Evolutionary conservation across 140 eudicot species (phyloP), one percentile per base, ranked within the genome.

Genomic region (Bidens hawaiensis): DNA sequence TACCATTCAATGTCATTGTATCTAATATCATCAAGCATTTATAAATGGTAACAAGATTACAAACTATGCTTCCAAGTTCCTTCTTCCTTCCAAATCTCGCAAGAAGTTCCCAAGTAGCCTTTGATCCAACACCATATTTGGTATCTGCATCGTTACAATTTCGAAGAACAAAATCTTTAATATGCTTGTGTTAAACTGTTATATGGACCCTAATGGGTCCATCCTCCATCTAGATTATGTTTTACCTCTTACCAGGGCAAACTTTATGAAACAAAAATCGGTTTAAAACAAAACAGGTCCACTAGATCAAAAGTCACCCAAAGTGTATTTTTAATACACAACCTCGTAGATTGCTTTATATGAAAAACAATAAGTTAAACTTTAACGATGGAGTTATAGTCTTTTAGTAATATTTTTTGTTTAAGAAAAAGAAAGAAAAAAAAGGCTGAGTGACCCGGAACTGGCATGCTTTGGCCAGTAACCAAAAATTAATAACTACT

Each of bases 61-160:
- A 41, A 51, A 47, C 72, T 73, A 69, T 27, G 73, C 56, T 48
- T 80, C 87, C 75, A 68, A 41, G 72, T 69, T 68, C 62, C 23
- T 66, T 40, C 23, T 76, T 70, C 62, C 68, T 63, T 60, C 68
- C 51, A 38, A 55, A 40, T 79, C 84, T 80, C 80, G 78, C 67
- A 87, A 71, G 56, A 65, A 73, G 73, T 72, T 87, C 27, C 95
- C 98, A 1, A 91, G 79, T 46, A 87, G 82, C 71, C 91, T 84
- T 60, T 84, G 95, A 65, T 82, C 96, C 58, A 84, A 65, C 63
- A 87, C 79, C 96, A 91, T 91, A 63, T 50, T 78, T 4, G 98
- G 96, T 60, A 91, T 73, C 98, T 91, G 82, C 69, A 71, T 2
- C 60, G 21, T 45, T 24, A 36, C 50, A 53, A 19, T 56, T 14